phyloP scores from a whole-genome alignment of 352 stramenopile genomes.

The Pythium chondricola region DNA sequence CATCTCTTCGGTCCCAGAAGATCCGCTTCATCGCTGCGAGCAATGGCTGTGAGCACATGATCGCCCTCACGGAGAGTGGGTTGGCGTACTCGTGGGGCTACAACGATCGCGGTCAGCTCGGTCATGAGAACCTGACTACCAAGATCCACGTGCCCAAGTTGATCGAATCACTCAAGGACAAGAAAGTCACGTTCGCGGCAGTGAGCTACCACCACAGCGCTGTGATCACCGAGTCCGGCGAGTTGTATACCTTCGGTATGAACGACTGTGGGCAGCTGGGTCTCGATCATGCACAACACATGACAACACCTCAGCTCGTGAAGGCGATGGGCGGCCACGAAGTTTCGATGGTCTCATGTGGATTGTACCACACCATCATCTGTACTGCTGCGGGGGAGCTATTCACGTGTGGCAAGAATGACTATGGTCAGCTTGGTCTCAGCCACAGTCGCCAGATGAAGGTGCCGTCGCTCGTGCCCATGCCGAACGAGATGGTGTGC shows the following conservation, averaged over 20 bases:
- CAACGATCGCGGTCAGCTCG: constrained; percentile 82
- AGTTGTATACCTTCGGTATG: constrained; percentile 87
- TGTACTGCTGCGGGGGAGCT: constrained; percentile 63
- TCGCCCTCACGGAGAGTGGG: constrained; percentile 73
- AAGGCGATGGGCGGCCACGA: constrained; percentile 66
- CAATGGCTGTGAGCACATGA: constrained; percentile 87
- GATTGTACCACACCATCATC: constrained; percentile 81
- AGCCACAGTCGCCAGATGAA: constrained; percentile 79
- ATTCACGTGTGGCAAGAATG: constrained; percentile 83
- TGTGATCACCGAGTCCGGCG: constrained; percentile 59
- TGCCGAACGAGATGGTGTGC: constrained; percentile 67
- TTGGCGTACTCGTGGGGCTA: constrained; percentile 85
- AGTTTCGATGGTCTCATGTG: constrained; percentile 73
- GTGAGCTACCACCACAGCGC: constrained; percentile 86
- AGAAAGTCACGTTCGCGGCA: constrained; percentile 70
- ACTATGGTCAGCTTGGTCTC: constrained; percentile 81
- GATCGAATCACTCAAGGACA: constrained; percentile 79
- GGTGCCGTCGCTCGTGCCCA: constrained; percentile 38
- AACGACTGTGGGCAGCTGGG: constrained; percentile 86
- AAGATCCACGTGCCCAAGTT: constrained; percentile 83
- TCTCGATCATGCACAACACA: constrained; percentile 74
- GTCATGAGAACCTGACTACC: constrained; percentile 76
- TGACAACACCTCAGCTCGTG: constrained; percentile 66
- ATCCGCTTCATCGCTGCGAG: constrained; percentile 81
- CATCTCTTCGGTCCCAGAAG: constrained; percentile 67